Conservation (phyloP, 257 asterid genomes). For the Datura wrightii region DNA sequence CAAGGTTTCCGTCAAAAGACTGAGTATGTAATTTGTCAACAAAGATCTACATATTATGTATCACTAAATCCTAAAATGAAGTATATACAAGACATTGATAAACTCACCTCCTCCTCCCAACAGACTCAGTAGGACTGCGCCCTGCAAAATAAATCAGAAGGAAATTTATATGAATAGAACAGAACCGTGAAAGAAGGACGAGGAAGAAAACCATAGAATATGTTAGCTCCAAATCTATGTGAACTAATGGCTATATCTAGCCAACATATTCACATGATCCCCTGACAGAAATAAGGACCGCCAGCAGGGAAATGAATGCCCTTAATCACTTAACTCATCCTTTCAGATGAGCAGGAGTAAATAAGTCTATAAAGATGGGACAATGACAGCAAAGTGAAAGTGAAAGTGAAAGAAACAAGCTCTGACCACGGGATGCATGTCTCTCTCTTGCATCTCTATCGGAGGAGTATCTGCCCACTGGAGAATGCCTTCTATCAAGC, state of each 20-base stretch:
- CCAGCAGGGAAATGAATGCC: constrained; percentile 7
- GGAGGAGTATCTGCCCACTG: constrained; percentile 55
- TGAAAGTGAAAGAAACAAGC: constrained; percentile 30
- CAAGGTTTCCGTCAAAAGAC: constrained; percentile 21
- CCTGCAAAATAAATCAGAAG: constrained; percentile 49
- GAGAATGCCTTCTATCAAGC: constrained; percentile 78
- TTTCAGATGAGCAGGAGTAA: background rate
- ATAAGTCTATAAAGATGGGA: constrained; percentile 4
- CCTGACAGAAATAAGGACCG: constrained; percentile 10
- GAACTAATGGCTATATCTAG: constrained; percentile 7
- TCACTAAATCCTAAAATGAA: background rate
- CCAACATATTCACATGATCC: constrained; percentile 19
- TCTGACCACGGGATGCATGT: constrained; percentile 74
- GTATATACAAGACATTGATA: background rate
- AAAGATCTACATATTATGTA: background rate
- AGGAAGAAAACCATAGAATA: constrained; percentile 13
- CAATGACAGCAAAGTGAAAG: background rate
- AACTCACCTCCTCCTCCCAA: constrained; percentile 63
- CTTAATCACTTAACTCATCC: background rate
- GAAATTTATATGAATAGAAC: background rate
- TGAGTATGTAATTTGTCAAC: background rate
- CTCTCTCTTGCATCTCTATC: constrained; percentile 58
- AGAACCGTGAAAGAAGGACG: background rate
- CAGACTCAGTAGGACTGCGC: constrained; percentile 57
- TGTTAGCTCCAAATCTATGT: background rate